phyloP scores from a whole-genome alignment of 148 eudicot genomes.

The Pouteria glomerata region DNA sequence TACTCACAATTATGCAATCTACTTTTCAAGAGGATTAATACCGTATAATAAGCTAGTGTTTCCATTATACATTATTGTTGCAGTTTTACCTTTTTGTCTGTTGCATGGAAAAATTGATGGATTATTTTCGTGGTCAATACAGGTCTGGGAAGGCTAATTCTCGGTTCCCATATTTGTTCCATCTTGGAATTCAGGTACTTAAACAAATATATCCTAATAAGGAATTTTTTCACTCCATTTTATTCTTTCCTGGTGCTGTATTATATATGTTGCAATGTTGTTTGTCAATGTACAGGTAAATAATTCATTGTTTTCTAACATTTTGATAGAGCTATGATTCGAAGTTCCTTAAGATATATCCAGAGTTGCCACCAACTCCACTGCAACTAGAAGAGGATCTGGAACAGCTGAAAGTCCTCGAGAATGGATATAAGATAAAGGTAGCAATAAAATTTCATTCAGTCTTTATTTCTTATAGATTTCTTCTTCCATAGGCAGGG shows the following conservation, averaged over 20 bases:
- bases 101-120: background rate
- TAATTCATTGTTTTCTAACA: background rate
- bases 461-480: background rate
- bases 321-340: slow-evolving; percentile 67
- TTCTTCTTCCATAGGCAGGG: too few relatives aligned
- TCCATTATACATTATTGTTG: background rate
- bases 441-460: slow-evolving; percentile 16
- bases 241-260: background rate
- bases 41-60: slow-evolving; percentile 72
- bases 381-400: slow-evolving; percentile 96
- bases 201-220: background rate
- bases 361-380: slow-evolving; percentile 73
- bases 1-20: slow-evolving; percentile 78
- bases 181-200: slow-evolving; percentile 88
- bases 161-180: slow-evolving; percentile 78
- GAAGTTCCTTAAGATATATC: slow-evolving; percentile 67
- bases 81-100: background rate
- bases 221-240: background rate
- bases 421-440: slow-evolving; percentile 95
- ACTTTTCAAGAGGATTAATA: slow-evolving; percentile 89
- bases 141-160: slow-evolving; percentile 89
- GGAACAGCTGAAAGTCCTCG: slow-evolving; percentile 92
- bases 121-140: slow-evolving; percentile 12
- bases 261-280: background rate
- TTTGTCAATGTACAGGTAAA: background rate